Base-by-base conservation (phyloP, 306 rosid genomes). In the Cucurbita argyrosperma region DNA sequence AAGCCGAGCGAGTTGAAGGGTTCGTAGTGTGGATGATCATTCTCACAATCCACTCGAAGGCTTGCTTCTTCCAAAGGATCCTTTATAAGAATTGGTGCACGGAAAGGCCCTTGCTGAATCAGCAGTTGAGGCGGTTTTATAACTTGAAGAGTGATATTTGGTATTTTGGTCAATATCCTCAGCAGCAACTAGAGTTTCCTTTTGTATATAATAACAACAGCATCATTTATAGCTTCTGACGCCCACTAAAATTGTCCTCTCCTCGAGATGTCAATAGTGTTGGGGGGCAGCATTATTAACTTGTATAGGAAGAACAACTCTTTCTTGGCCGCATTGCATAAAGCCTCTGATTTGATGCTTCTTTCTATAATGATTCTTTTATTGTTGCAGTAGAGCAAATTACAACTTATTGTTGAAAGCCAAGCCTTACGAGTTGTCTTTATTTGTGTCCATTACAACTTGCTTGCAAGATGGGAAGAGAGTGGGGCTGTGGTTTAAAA, bases 241-340 rank as follows among this genome's bases (percentile, higher is more conserved):
- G 58, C 60, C 61, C 75, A 26, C 75, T 23, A 26, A 16, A 49
- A 26, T 16, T 11, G 74, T 14, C 45, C 58, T 72, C 76, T 52
- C 37, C 52, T 8, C 40, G 15, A 52, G 75, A 71, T 72, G 62
- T 72, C 46, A 21, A 14, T 18, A 73, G 47, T 73, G 66, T 37
- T 52, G 60, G 76, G 51, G 39, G 76, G 39, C 39, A 19, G 42
- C 64, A 72, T 55, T 72, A 72, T 55, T 72, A 55, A 73, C 65
- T 56, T 73, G 76, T 73, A 73, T 56, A 73, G 76, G 12, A 19
- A 56, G 6, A 39, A 56, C 3, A 39, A 73, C 63, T 4, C 47
- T 72, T 55, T 54, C 61, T 55, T 19, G 52, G 38, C 51, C 16
- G 3, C 12, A 73, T 39, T 38, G 49, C 53, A 55, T 56, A 55